A percentile compares a stretch with the other conserved stretches of the same genome.
Evolutionary conservation across 371 early-diverging fungal genomes (phyloP).

Genomic region (Lichtheimia hyalospora): DNA sequence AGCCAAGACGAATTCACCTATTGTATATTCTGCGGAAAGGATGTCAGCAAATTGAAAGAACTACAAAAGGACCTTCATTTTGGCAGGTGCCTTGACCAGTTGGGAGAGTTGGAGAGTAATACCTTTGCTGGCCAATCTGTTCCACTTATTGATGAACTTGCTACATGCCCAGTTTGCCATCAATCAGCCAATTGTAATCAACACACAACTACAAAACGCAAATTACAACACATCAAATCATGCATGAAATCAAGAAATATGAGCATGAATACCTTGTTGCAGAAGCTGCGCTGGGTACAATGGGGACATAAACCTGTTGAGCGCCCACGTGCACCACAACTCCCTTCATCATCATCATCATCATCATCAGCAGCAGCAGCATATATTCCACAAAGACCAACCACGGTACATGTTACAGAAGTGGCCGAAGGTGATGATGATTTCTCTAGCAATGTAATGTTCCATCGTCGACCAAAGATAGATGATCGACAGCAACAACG

Average conservation of each 20-base stretch:
- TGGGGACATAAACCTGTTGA: conserved; percentile 29
- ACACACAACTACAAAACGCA: conserved; percentile 10
- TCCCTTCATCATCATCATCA: not conserved
- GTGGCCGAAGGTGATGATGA: conserved; percentile 3
- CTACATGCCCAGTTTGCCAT: conserved; percentile 32
- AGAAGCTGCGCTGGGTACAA: conserved; percentile 29
- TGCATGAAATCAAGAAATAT: conserved; percentile 16
- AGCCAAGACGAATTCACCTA: conserved; percentile 14
- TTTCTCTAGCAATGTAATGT: not conserved
- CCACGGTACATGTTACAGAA: not conserved
- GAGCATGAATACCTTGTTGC: conserved; percentile 18
- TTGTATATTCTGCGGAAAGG: conserved; percentile 38
- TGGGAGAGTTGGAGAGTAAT: not conserved
- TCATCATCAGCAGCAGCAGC: not conserved
- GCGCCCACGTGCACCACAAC: not conserved
- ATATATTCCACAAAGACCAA: not conserved
- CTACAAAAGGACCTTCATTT: conserved; percentile 23
- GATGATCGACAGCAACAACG: not conserved
- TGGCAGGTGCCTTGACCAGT: conserved; percentile 30
- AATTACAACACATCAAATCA: conserved; percentile 26
- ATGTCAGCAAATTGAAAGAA: conserved; percentile 14
- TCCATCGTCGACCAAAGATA: not conserved
- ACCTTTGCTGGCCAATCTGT: conserved; percentile 17
- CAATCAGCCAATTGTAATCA: conserved; percentile 14
- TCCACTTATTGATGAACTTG: conserved; percentile 18